These are phyloP conservation scores for Podaxis sp. DNA, from an alignment of 768 basidiomycete species.

Conservation along the genomic window DNA sequence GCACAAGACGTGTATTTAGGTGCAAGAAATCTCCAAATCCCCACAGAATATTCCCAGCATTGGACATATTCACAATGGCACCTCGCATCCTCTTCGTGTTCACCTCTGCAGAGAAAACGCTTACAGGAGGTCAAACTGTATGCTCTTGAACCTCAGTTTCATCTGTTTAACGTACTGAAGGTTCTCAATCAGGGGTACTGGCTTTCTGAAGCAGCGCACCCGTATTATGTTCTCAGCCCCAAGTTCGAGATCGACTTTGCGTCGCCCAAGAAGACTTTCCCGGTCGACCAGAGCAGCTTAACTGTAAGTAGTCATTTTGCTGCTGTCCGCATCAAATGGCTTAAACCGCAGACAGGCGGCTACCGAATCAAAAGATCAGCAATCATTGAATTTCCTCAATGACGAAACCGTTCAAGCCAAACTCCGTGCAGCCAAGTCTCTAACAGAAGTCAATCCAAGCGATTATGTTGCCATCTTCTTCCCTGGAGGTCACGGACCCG, in stretches of 20 bases:
- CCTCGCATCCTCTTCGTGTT: constrained; percentile 69
- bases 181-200: constrained; percentile 59
- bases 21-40: background rate
- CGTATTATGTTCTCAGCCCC: constrained; percentile 56
- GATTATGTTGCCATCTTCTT: constrained; percentile 79
- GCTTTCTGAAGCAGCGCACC: constrained; percentile 75
- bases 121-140: constrained; percentile 52
- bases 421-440: constrained; percentile 54
- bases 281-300: constrained; percentile 58
- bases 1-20: background rate
- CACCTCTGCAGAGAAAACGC: constrained; percentile 60
- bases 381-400: constrained; percentile 53
- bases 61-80: constrained; percentile 25
- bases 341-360: constrained; percentile 33
- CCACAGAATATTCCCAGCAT: background rate
- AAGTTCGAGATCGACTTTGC: constrained; percentile 58
- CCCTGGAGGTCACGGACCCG: constrained; percentile 77
- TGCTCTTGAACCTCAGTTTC: constrained; percentile 15
- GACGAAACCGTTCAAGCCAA: constrained; percentile 53
- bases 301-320: constrained; percentile 31
- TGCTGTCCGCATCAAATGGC: background rate
- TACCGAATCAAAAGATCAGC: constrained; percentile 44
- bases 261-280: constrained; percentile 57
- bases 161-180: background rate
- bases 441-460: constrained; percentile 52